A percentile compares a stretch with the other conserved stretches of the same genome.
Evolutionary conservation across 2,329 filamentous ascomycete genomes (phyloP).

Genomic region (Ceratocystis destructans): DNA sequence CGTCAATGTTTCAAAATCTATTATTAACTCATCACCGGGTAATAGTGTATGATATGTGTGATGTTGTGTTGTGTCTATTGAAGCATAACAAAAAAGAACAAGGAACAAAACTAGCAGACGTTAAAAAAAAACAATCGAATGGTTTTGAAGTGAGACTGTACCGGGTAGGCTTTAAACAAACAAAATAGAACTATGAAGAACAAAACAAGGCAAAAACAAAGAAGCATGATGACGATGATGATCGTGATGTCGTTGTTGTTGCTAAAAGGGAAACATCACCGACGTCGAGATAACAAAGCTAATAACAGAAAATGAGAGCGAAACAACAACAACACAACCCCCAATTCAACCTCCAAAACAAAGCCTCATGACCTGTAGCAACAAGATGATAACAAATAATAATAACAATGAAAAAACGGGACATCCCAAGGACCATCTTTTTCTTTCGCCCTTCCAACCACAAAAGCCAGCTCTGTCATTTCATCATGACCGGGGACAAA

Average conservation of each 20-base stretch:
- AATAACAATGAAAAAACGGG: neutral
- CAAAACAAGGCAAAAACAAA: constrained; percentile 1
- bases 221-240: neutral
- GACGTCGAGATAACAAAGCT: too few relatives aligned
- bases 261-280: too few relatives aligned
- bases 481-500: neutral
- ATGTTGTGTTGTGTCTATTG: neutral
- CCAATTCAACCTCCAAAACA: neutral
- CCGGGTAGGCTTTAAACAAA: neutral
- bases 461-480: constrained; percentile 4
- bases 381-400: constrained; percentile 3
- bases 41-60: too few relatives aligned
- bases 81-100: neutral
- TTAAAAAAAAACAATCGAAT: neutral
- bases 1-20: constrained; percentile 6
- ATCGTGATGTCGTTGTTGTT: neutral
- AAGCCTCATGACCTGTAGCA: neutral
- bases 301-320: too few relatives aligned
- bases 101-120: constrained; percentile 2
- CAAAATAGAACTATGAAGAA: constrained; percentile 11
- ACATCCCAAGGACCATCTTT: neutral
- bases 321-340: neutral
- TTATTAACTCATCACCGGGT: neutral
- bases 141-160: neutral
- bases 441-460: neutral